Evolutionary conservation across 768 basidiomycete species (phyloP).

Genomic region (Hypsizygus marmoreus): DNA sequence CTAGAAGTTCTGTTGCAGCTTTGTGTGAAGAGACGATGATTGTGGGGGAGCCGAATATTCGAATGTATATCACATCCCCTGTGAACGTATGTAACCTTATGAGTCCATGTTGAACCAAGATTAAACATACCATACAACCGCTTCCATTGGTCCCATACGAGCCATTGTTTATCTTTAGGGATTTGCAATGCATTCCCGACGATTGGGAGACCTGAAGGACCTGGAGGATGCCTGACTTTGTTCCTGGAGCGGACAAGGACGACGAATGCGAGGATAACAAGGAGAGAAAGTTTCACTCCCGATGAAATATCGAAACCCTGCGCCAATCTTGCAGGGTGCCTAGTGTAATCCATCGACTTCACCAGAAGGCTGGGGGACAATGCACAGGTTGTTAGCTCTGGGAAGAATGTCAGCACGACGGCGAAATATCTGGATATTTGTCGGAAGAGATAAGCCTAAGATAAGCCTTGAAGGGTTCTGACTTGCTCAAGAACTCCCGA

Average conservation of each 20-base stretch:
- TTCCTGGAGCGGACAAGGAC: not conserved
- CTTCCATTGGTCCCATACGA: constrained; percentile 6
- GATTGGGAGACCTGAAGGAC: not conserved
- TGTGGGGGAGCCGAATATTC: constrained; percentile 25
- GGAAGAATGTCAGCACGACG: too few species aligned
- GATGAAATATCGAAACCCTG: not conserved
- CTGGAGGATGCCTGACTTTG: not conserved
- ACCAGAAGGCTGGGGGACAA: too few species aligned
- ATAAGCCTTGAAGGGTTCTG: not conserved
- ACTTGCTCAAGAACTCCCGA: not conserved
- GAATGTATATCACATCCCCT: constrained; percentile 28
- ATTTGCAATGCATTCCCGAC: constrained; percentile 2
- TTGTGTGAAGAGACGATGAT: constrained; percentile 27
- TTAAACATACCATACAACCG: not conserved
- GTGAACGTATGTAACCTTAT: not conserved
- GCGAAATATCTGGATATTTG: constrained; percentile 2
- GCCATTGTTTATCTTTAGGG: constrained; percentile 8
- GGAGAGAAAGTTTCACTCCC: not conserved
- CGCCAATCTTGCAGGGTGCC: not conserved
- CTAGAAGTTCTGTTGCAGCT: constrained; percentile 28
- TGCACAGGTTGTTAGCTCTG: too few species aligned
- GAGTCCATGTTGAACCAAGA: not conserved
- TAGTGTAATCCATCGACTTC: too few species aligned
- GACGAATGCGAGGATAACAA: not conserved
- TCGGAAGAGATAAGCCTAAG: not conserved